Evolutionary conservation across 148 eudicot genomes (phyloP).

Genomic region (Cornus controversa): DNA sequence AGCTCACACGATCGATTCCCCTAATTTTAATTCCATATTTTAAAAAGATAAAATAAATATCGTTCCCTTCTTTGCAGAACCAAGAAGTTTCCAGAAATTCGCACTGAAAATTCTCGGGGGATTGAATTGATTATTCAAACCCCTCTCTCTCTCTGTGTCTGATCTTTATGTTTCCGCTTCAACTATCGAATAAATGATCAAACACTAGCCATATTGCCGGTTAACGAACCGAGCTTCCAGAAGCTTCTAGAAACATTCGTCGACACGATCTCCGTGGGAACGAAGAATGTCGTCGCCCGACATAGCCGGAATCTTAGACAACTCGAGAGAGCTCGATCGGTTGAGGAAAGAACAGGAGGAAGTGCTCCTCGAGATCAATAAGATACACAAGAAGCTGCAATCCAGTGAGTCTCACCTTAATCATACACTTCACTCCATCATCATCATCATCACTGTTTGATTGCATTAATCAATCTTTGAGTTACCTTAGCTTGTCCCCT

Average conservation of each 20-base stretch:
- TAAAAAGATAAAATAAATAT: too few species aligned
- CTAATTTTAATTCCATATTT: too few species aligned
- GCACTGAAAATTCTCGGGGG: not conserved
- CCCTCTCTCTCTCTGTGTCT: not conserved
- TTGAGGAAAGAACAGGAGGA: slow-evolving; percentile 75
- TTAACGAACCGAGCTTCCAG: not conserved
- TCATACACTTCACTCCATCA: not conserved
- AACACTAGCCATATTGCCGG: not conserved
- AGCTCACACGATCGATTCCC: not conserved
- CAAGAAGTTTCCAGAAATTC: not conserved
- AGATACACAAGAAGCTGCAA: slow-evolving; percentile 83
- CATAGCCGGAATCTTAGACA: slow-evolving; percentile 52
- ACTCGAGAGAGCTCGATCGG: slow-evolving; percentile 75
- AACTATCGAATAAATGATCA: not conserved
- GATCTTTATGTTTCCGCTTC: not conserved
- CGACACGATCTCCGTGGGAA: slow-evolving; percentile 17
- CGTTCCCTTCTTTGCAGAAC: too few species aligned
- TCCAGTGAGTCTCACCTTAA: slow-evolving; percentile 40
- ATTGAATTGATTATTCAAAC: not conserved
- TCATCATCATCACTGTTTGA: not conserved
- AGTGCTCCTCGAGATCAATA: slow-evolving; percentile 68
- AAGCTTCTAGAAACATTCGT: not conserved
- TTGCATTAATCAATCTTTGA: not conserved
- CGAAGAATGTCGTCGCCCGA: slow-evolving; percentile 57
- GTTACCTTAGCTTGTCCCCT: too few species aligned